phyloP scores from a whole-genome alignment of 1,284 basidiomycete genomes.

The Pseudozyma hubeiensis region DNA sequence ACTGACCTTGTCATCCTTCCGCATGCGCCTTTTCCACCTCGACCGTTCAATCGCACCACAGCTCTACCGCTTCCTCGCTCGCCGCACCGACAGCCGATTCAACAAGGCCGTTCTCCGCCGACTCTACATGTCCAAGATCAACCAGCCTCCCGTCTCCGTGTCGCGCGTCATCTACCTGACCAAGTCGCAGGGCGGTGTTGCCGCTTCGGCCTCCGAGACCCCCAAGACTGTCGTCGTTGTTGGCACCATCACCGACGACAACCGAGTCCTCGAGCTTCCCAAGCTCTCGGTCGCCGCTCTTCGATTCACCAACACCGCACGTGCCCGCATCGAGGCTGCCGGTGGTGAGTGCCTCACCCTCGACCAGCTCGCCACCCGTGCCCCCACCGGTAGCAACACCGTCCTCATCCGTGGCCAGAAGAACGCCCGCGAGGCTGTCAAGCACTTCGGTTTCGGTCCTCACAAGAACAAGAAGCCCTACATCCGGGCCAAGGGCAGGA shows the following conservation, averaged over 20 bases:
- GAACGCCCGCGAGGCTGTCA: conserved; percentile 91
- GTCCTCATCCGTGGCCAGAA: conserved; percentile 90
- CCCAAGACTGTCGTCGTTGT: conserved; percentile 88
- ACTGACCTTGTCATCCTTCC: too few relatives aligned
- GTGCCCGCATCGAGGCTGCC: conserved; percentile 92
- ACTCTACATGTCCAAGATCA: conserved; percentile 96
- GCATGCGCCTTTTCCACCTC: too few relatives aligned
- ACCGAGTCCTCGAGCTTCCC: conserved; percentile 86
- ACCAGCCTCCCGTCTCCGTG: conserved; percentile 91
- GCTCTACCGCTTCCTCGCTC: conserved; percentile 99
- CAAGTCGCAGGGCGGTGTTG: conserved; percentile 65
- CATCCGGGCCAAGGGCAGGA: conserved; percentile 94
- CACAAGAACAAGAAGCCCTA: conserved; percentile 86
- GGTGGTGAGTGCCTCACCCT: conserved; percentile 95
- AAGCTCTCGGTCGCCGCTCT: conserved; percentile 95
- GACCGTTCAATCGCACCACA: conserved; percentile 65
- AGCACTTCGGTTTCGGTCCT: conserved; percentile 81
- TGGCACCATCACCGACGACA: conserved; percentile 94
- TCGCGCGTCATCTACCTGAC: conserved; percentile 68
- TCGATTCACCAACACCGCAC: conserved; percentile 91
- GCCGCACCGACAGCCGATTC: conserved; percentile 94
- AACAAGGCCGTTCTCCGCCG: conserved; percentile 98
- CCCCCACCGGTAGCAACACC: conserved; percentile 95
- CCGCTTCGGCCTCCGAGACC: conserved; percentile 65
- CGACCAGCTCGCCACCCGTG: conserved; percentile 93